These are phyloP conservation scores for Gossypium turneri DNA, from an alignment of 345 rosid genomes.

Conservation along the genomic window DNA sequence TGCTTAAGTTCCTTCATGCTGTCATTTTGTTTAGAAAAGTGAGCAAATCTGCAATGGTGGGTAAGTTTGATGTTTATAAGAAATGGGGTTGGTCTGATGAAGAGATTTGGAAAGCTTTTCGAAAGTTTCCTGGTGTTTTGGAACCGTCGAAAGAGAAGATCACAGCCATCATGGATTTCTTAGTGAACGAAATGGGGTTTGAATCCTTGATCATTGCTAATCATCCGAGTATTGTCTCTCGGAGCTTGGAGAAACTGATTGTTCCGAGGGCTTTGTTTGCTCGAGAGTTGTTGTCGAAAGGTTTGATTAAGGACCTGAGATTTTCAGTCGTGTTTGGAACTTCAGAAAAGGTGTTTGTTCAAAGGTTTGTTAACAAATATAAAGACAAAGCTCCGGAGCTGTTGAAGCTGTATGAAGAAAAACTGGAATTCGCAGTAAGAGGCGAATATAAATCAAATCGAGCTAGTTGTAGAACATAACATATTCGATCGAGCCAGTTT, in stretches of 20 bases:
- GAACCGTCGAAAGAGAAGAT: not conserved
- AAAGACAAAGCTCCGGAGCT: conserved; percentile 13
- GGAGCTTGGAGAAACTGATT: conserved; percentile 29
- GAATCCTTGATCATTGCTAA: not conserved
- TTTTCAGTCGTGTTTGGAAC: not conserved
- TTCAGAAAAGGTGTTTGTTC: conserved; percentile 17
- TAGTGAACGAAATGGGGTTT: conserved; percentile 22
- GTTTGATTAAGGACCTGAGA: conserved; percentile 21
- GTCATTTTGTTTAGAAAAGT: not conserved
- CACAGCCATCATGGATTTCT: conserved; percentile 5
- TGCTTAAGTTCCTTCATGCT: conserved; percentile 14
- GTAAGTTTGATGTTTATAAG: conserved; percentile 14
- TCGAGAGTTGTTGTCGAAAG: conserved; percentile 18
- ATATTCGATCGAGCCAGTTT: not conserved
- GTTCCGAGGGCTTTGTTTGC: conserved; percentile 31
- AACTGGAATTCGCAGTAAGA: not conserved
- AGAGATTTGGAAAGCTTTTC: conserved; percentile 18
- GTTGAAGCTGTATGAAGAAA: conserved; percentile 22
- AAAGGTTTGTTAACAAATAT: conserved; percentile 18
- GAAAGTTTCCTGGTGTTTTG: not conserved
- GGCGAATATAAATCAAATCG: not conserved
- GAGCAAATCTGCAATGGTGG: conserved; percentile 20
- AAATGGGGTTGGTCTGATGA: conserved; percentile 33
- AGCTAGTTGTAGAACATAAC: not conserved
- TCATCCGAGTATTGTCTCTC: not conserved